phyloP scores from a whole-genome alignment of 1,139 yeast genomes.

The Pichia cactophila region DNA sequence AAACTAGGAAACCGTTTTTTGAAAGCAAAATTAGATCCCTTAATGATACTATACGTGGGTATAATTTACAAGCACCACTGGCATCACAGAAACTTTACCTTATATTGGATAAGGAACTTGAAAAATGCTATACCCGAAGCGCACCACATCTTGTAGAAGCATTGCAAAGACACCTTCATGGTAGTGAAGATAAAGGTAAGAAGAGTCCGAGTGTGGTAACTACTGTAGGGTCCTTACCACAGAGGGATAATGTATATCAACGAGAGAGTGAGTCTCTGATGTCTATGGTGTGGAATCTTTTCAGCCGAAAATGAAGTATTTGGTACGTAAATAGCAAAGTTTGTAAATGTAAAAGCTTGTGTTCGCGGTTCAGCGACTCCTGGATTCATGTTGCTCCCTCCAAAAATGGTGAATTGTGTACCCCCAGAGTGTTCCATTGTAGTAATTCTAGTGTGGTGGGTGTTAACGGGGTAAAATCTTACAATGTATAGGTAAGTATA shows the following conservation, averaged over 20 bases:
- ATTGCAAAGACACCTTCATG: slow-evolving; percentile 15
- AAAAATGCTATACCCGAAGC: slow-evolving; percentile 30
- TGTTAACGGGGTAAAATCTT: no score
- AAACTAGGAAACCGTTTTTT: slow-evolving; percentile 33
- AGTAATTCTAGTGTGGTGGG: no score
- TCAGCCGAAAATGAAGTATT: neutral
- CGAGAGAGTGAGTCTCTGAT: slow-evolving; percentile 25
- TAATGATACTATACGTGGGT: slow-evolving; percentile 58
- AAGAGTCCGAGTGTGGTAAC: neutral
- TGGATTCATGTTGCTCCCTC: no score
- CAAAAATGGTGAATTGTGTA: no score
- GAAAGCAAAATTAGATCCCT: slow-evolving; percentile 39
- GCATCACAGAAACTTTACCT: slow-evolving; percentile 67
- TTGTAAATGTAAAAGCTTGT: no score
- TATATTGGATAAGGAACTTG: slow-evolving; percentile 43
- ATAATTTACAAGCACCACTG: slow-evolving; percentile 75
- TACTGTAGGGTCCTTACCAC: slow-evolving; percentile 17
- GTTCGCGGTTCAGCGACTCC: no score
- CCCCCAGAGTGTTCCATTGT: no score
- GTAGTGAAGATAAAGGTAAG: slow-evolving; percentile 6
- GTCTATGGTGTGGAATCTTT: slow-evolving; percentile 18
- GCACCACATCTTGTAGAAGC: slow-evolving; percentile 22
- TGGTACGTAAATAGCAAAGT: no score
- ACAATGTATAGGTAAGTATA: no score
- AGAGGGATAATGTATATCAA: slow-evolving; percentile 20